Evolutionary conservation across 306 rosid species (phyloP).

Genomic region (Malus asiatica): DNA sequence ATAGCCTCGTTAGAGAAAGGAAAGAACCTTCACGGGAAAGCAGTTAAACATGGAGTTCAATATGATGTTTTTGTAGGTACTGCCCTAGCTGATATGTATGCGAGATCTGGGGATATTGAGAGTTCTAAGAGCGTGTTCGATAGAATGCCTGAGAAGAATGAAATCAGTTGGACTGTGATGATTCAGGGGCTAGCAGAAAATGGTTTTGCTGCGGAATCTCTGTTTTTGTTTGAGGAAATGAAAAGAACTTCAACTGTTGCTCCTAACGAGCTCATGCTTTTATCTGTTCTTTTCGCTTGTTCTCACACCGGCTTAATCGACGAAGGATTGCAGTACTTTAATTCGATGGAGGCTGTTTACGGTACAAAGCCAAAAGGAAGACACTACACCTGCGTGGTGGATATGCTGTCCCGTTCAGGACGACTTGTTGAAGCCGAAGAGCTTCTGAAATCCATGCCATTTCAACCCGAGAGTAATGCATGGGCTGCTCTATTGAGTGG

Average conservation of each 20-base stretch:
- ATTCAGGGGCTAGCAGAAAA: constrained; percentile 15
- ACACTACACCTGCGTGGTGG: constrained; percentile 8
- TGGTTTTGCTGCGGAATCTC: constrained; percentile 4
- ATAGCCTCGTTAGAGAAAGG: constrained; percentile 9
- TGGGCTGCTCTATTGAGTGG: constrained; percentile 10
- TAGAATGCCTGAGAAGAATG: constrained; percentile 6
- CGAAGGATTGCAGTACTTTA: neutral
- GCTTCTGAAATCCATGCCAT: constrained; percentile 1
- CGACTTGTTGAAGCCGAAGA: constrained; percentile 1
- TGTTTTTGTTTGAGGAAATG: constrained; percentile 10
- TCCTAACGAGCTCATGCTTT: constrained; percentile 11
- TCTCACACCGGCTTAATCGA: constrained; percentile 10
- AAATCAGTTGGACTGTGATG: constrained; percentile 7
- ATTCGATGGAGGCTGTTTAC: constrained; percentile 4
- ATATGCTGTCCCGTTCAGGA: constrained; percentile 13
- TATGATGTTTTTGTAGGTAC: constrained; percentile 8
- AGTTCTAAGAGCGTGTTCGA: constrained; percentile 1
- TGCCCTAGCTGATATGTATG: constrained; percentile 2
- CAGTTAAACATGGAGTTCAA: neutral
- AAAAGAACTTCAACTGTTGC: constrained; percentile 1
- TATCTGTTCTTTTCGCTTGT: constrained; percentile 9
- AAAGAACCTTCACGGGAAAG: constrained; percentile 10
- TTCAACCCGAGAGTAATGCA: neutral
- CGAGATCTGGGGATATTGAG: constrained; percentile 8
- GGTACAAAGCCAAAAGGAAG: constrained; percentile 6